A percentile compares a stretch with the other conserved stretches of the same genome.
Conservation (phyloP, 371 early-diverging fungal genomes). For the Syncephalastrum monosporum region DNA sequence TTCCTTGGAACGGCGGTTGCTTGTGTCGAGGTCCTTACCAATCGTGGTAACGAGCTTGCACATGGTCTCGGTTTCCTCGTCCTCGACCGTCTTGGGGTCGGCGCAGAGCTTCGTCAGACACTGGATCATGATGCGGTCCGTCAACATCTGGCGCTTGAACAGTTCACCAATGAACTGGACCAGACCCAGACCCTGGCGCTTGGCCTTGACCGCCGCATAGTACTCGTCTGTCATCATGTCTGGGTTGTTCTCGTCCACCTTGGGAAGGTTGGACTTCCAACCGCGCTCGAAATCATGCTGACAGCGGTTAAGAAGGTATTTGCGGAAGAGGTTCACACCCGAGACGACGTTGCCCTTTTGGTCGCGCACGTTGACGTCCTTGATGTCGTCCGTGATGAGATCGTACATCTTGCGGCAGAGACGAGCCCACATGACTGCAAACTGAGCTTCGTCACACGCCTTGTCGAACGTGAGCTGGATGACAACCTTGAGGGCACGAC, state of each 20-base stretch:
- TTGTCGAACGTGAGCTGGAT: constrained; percentile 90
- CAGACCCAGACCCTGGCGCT: constrained; percentile 93
- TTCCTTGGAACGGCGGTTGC: constrained; percentile 30
- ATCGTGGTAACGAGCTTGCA: constrained; percentile 88
- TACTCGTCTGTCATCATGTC: constrained; percentile 74
- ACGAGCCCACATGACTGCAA: constrained; percentile 87
- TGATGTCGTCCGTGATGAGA: constrained; percentile 50
- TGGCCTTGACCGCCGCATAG: constrained; percentile 85
- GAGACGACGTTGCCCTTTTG: constrained; percentile 53
- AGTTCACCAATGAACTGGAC: constrained; percentile 94
- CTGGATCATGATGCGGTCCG: constrained; percentile 89
- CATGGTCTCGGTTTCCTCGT: constrained; percentile 92
- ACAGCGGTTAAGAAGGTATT: constrained; percentile 87
- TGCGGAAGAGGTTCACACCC: constrained; percentile 83
- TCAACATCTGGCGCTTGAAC: constrained; percentile 85
- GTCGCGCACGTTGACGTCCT: constrained; percentile 47
- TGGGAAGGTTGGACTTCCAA: constrained; percentile 66
- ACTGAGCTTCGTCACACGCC: constrained; percentile 91
- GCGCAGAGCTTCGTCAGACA: constrained; percentile 78
- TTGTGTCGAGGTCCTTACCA: constrained; percentile 67
- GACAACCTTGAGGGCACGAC: constrained; percentile 71
- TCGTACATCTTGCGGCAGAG: constrained; percentile 77
- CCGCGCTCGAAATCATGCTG: constrained; percentile 88
- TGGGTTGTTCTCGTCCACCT: constrained; percentile 33
- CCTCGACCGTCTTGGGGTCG: constrained; percentile 77